Percentiles rank a stretch among this genome's conserved stretches.
Conservation (phyloP, 164 flowering plant genomes). For the Nelumbo lutea region DNA sequence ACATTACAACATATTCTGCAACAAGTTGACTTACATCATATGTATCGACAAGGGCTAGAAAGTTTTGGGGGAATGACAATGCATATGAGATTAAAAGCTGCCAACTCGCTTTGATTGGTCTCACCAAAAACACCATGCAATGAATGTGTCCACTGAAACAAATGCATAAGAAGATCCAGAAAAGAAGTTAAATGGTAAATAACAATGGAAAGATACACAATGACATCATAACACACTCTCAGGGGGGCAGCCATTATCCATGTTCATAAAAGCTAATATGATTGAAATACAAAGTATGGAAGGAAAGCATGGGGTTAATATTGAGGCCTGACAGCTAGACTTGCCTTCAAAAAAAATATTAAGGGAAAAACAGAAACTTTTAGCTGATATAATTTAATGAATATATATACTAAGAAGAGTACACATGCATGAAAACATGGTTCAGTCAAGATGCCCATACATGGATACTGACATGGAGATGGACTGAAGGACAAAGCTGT, state of each 20-base stretch:
- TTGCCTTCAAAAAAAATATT: too few species aligned
- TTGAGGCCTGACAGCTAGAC: too few species aligned
- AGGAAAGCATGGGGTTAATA: background rate
- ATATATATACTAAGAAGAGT: too few species aligned
- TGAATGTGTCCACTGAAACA: slow-evolving; percentile 54
- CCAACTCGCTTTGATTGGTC: slow-evolving; percentile 96
- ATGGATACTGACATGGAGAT: too few species aligned
- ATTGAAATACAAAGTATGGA: background rate
- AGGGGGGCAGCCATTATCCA: background rate
- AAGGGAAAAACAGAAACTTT: too few species aligned
- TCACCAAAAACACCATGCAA: slow-evolving; percentile 71
- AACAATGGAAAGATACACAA: background rate
- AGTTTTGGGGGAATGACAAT: slow-evolving; percentile 79
- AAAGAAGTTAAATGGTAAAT: background rate
- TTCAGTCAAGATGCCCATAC: too few species aligned
- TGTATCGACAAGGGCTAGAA: slow-evolving; percentile 95
- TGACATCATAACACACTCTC: background rate
- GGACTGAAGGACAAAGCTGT: too few species aligned
- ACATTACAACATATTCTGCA: too few species aligned
- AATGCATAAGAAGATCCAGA: background rate
- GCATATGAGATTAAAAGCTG: slow-evolving; percentile 99
- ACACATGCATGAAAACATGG: too few species aligned
- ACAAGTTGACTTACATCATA: slow-evolving; percentile 77
- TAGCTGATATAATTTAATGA: too few species aligned
- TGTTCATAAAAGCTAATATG: background rate